Conservation (phyloP, 192 early-diverging fungal genomes). For the Nowakowskiella sp. region DNA sequence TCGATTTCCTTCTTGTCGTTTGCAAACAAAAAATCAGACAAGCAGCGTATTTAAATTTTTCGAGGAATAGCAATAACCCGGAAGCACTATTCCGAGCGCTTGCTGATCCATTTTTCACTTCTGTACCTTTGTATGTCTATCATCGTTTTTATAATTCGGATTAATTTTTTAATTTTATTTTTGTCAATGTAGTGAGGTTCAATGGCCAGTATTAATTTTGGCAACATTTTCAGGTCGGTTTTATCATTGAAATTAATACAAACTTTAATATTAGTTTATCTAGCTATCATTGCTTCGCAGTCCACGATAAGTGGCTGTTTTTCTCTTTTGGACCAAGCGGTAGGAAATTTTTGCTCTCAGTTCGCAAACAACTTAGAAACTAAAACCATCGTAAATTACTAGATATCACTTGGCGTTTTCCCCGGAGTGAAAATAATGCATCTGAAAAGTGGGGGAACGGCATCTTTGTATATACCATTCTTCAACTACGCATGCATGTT, state of each 20-base stretch:
- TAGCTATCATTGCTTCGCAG: slow-evolving; percentile 52
- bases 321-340: slow-evolving; percentile 41
- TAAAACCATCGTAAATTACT: too few species aligned
- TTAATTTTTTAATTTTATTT: background rate
- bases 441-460: slow-evolving; percentile 19
- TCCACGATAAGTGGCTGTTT: slow-evolving; percentile 47
- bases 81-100: too few species aligned
- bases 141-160: background rate
- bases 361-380: too few species aligned
- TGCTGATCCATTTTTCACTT: slow-evolving; percentile 25
- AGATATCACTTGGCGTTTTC: slow-evolving; percentile 43
- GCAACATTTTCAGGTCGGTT: slow-evolving; percentile 35
- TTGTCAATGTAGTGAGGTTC: slow-evolving; percentile 9
- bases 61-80: slow-evolving; percentile 10
- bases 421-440: slow-evolving; percentile 38
- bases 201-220: slow-evolving; percentile 42
- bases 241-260: slow-evolving; percentile 1
- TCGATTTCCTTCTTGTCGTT: too few species aligned
- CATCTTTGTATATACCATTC: slow-evolving; percentile 42
- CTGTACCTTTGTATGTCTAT: slow-evolving; percentile 28
- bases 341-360: too few species aligned
- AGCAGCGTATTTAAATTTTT: slow-evolving; percentile 26
- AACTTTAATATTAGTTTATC: slow-evolving; percentile 2
- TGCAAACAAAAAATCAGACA: slow-evolving; percentile 11
- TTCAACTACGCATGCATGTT: slow-evolving; percentile 40